These are phyloP conservation scores for Spencermartinsiella europaea DNA, from an alignment of 805 yeast species.

Conservation along the genomic window DNA sequence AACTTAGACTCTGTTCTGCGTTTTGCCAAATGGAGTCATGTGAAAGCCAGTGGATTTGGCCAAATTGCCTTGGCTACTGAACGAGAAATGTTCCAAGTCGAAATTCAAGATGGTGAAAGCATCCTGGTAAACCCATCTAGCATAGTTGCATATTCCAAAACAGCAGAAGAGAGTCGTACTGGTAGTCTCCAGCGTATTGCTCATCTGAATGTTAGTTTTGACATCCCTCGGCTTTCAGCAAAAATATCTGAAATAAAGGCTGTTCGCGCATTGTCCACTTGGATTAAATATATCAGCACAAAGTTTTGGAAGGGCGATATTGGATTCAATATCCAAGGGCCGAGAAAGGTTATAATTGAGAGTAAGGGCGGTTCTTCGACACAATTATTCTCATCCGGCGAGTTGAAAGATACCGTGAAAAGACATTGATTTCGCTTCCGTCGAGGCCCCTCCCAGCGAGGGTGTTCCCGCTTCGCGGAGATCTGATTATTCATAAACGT, in stretches of 20 bases:
- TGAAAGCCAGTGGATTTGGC: constrained; percentile 35
- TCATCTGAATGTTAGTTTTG: neutral
- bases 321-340: neutral
- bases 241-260: neutral
- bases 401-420: neutral
- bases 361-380: neutral
- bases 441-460: too few relatives aligned
- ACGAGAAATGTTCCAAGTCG: constrained; percentile 37
- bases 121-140: constrained; percentile 37
- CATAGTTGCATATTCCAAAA: constrained; percentile 37
- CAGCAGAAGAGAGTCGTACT: constrained; percentile 12
- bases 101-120: constrained; percentile 35
- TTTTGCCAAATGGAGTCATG: constrained; percentile 29
- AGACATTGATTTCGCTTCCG: too few relatives aligned
- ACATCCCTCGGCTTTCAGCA: neutral
- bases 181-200: neutral
- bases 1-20: constrained; percentile 22
- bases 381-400: neutral
- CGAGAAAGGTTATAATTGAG: neutral
- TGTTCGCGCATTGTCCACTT: neutral
- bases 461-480: too few relatives aligned
- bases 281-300: neutral
- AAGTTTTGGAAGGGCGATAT: neutral
- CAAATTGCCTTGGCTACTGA: constrained; percentile 39
- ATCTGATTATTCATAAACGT: too few relatives aligned